Evolutionary conservation across 192 early-diverging fungal species (phyloP).

Genomic region (Coemansia sp.): DNA sequence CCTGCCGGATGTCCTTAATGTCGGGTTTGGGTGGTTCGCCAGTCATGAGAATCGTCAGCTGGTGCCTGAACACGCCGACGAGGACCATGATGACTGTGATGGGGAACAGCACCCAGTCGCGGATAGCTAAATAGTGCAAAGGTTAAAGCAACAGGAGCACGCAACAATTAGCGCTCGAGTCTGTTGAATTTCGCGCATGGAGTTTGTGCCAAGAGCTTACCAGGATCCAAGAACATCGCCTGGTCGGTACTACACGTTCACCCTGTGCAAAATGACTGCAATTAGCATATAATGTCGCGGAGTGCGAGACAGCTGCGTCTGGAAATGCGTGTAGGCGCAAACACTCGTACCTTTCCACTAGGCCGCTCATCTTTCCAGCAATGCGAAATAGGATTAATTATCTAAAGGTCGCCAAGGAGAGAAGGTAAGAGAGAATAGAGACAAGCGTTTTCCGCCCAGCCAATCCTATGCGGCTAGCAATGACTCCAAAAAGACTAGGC

Average conservation of each 20-base stretch:
- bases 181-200: background rate
- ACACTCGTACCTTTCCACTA: conserved; percentile 26
- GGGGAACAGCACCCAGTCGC: conserved; percentile 93
- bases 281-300: background rate
- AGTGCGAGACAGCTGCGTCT: background rate
- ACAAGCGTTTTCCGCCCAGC: background rate
- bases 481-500: background rate
- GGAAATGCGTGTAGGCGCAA: background rate
- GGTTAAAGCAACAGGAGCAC: background rate
- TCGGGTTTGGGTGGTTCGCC: conserved; percentile 77
- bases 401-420: background rate
- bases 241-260: conserved; percentile 38
- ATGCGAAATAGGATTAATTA: background rate
- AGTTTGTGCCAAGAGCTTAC: conserved; percentile 18
- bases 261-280: background rate
- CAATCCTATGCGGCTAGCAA: too few relatives aligned
- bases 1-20: conserved; percentile 79
- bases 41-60: conserved; percentile 85
- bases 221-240: conserved; percentile 69
- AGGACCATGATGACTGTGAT: conserved; percentile 98
- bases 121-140: conserved; percentile 57
- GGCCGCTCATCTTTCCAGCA: conserved; percentile 27
- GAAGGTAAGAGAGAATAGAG: background rate
- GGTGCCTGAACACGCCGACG: conserved; percentile 91
- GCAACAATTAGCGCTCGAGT: background rate